A percentile compares a stretch with the other conserved stretches of the same genome.
Evolutionary conservation across 176 grass and related monocot genomes (phyloP).

Genomic region (Themeda triandra): DNA sequence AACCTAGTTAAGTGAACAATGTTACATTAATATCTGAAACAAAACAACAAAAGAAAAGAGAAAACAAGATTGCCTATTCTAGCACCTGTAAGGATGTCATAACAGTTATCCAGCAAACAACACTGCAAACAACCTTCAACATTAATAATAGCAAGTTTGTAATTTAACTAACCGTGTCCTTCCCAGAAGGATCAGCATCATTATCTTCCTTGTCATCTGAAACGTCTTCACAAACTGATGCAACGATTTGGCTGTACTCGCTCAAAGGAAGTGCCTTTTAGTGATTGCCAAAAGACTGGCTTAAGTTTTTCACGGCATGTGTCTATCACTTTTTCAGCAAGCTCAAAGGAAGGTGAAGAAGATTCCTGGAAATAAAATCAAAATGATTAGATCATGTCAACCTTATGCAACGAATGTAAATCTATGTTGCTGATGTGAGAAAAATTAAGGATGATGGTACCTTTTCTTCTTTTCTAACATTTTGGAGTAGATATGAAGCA

Average conservation of each 20-base stretch:
- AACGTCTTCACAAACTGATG: conserved; percentile 52
- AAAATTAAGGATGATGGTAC: conserved; percentile 29
- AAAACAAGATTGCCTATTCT: neutral
- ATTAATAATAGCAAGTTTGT: neutral
- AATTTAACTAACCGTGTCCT: conserved; percentile 54
- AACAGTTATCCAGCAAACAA: conserved; percentile 5
- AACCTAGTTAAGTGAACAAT: neutral
- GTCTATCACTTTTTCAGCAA: conserved; percentile 79
- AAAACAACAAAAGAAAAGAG: neutral
- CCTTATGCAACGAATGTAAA: neutral
- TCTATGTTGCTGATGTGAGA: neutral
- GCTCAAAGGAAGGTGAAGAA: conserved; percentile 49
- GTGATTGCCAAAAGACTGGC: conserved; percentile 51
- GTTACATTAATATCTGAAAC: neutral
- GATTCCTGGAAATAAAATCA: conserved; percentile 53
- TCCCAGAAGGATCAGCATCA: conserved; percentile 47
- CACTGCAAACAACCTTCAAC: neutral
- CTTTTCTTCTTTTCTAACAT: conserved; percentile 59
- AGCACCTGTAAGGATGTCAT: neutral
- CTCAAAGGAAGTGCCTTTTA: conserved; percentile 45
- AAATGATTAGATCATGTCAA: neutral
- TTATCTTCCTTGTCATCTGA: conserved; percentile 49
- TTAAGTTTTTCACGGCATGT: conserved; percentile 70
- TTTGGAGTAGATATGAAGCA: conserved; percentile 59
- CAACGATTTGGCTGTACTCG: conserved; percentile 55